Conservation (phyloP, 768 basidiomycete species). For the Naganishia friedmannii region DNA sequence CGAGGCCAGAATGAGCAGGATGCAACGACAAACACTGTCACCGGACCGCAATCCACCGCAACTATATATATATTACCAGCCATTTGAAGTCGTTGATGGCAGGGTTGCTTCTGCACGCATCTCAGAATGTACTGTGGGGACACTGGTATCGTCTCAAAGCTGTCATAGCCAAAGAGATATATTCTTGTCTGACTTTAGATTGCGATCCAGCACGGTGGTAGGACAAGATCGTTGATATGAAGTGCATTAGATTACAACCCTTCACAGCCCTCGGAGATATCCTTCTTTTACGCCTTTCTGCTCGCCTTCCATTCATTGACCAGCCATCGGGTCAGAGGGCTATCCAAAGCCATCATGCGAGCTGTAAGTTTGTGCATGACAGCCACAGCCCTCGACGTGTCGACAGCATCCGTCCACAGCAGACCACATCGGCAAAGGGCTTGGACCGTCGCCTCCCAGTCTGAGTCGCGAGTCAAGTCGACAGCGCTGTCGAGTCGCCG, state of each 20-base stretch:
- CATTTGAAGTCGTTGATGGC: no score
- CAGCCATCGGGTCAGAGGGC: slow-evolving; percentile 1
- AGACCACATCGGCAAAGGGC: slow-evolving; percentile 19
- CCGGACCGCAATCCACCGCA: no score
- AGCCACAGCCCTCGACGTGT: background rate
- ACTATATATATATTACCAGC: no score
- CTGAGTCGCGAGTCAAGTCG: background rate
- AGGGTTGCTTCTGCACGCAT: no score
- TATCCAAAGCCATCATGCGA: background rate
- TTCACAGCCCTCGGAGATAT: background rate
- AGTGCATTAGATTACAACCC: background rate
- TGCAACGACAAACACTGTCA: no score
- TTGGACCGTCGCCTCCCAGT: slow-evolving; percentile 5
- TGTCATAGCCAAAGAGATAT: no score
- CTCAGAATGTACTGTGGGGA: no score
- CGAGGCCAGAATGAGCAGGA: no score
- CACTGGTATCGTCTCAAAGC: no score
- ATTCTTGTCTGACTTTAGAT: no score
- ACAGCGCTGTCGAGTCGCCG: slow-evolving; percentile 5
- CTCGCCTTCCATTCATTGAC: slow-evolving; percentile 8
- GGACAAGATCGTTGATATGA: no score
- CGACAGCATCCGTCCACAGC: slow-evolving; percentile 12
- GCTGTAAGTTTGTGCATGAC: slow-evolving; percentile 13
- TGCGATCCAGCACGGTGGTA: no score
- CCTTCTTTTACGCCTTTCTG: background rate